Evolutionary conservation across 148 eudicot species (phyloP).

Genomic region (Diospyros kaki): DNA sequence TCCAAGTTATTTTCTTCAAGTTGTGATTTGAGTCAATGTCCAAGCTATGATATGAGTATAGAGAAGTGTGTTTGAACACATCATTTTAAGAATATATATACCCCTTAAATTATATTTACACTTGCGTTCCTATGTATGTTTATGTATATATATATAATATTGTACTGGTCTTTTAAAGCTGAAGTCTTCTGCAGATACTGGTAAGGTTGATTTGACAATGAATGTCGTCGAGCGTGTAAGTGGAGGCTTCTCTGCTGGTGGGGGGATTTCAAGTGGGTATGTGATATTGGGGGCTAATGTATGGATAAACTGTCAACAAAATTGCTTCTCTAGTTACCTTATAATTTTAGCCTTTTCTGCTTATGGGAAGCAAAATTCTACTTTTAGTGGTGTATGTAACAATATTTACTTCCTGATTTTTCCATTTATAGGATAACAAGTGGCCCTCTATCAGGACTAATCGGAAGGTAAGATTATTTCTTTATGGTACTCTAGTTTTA

Average conservation of each 20-base stretch:
- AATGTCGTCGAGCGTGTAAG: constrained; percentile 95
- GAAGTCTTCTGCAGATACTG: constrained; percentile 54
- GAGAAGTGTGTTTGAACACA: too few relatives aligned
- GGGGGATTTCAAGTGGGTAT: constrained; percentile 99
- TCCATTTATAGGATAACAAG: constrained; percentile 71
- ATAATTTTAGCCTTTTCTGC: neutral
- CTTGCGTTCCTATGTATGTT: neutral
- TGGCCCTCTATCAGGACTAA: constrained; percentile 94
- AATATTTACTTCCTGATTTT: constrained; percentile 13
- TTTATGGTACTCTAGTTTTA: neutral
- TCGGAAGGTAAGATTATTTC: constrained; percentile 70
- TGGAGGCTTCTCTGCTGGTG: constrained; percentile 99
- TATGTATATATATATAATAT: neutral
- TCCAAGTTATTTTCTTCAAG: too few relatives aligned
- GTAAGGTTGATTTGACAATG: constrained; percentile 94
- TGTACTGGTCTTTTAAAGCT: neutral
- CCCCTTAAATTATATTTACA: neutral
- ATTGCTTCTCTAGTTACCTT: neutral
- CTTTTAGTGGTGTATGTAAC: constrained; percentile 18
- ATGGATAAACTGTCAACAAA: neutral
- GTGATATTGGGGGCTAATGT: constrained; percentile 22
- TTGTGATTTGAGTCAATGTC: too few relatives aligned
- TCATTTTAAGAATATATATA: too few relatives aligned
- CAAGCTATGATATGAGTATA: too few relatives aligned
- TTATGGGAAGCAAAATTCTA: neutral